Base-by-base conservation (phyloP, 2,329 filamentous ascomycete genomes). In the Biscogniauxia sp. region DNA sequence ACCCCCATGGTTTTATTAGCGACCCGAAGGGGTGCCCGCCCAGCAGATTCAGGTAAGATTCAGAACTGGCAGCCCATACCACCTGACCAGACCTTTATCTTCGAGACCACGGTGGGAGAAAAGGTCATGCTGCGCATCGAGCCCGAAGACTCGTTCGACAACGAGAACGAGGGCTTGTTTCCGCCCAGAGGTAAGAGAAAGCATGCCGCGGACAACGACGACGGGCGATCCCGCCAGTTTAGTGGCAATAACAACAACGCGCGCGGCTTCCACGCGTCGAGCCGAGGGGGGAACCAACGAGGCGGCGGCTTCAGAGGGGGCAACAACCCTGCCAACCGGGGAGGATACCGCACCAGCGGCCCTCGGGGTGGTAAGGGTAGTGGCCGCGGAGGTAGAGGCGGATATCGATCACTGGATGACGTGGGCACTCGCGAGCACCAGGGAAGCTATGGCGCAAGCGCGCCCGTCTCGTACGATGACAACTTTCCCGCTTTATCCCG, bases 71-170 rank as follows among this genome's bases (percentile, higher is more conserved):
- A 91, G 64, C 87, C 91, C 4, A 82, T 96, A 3, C 78, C 89
- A 0, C 79, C 84, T 5, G 88, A 92, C 7, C 86, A 90, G 69
- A 82, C 87, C 0, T 87, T 93, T 70, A 82, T 87, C 5, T 93
- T 98, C 69, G 91, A 96, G 64, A 93, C 90, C 0, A 87, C 86
- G 0, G 91, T 98, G 1, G 90, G 90, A 19, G 93, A 98, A 77
- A 97, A 96, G 78, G 86, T 92, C 17, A 82, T 95, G 64, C 77
- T 98, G 56, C 85, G 90, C 1, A 88, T 98, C 53, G 92, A 97
- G 73, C 81, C 87, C 56, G 91, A 94, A 64, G 78, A 87, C 55
- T 77, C 79, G 2, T 75, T 77, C 23, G 87, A 90, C 68, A 85
- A 84, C 64, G 83, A 86, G 63, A 87, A 86, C 70, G 86, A 90